A percentile compares a stretch with the other conserved stretches of the same genome.
Conservation (phyloP, 768 basidiomycete genomes). For the Xerocomus potaroensis region DNA sequence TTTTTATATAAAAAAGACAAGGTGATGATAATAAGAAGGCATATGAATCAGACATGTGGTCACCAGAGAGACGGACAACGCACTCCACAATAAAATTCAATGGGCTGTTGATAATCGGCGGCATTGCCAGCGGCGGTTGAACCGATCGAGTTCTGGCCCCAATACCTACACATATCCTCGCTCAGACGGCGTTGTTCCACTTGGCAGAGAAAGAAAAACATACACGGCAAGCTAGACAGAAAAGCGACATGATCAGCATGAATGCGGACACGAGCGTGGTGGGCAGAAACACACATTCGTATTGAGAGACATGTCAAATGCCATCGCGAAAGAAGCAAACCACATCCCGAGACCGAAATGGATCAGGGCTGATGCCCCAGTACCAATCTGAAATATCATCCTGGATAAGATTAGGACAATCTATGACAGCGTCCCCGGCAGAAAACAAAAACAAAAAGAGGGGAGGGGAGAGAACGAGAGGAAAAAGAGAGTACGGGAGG, state of each 20-base stretch:
- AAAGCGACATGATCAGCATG: not conserved
- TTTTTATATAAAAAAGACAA: not conserved
- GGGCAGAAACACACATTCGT: slow-evolving; percentile 19
- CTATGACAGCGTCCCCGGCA: not conserved
- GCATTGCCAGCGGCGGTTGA: slow-evolving; percentile 22
- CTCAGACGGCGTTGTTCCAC: not conserved
- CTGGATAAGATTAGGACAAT: not conserved
- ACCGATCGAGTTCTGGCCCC: slow-evolving; percentile 37
- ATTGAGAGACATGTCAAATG: slow-evolving; percentile 24
- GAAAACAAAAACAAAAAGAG: not conserved
- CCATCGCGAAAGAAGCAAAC: slow-evolving; percentile 13
- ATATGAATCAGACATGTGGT: not conserved
- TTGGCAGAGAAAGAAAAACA: not conserved
- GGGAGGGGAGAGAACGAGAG: not conserved
- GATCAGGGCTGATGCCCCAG: slow-evolving; percentile 5
- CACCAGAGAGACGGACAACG: slow-evolving; percentile 6
- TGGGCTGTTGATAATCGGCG: slow-evolving; percentile 28
- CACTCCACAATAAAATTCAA: slow-evolving; percentile 33
- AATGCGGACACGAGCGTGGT: not conserved
- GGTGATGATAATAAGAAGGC: too few species aligned
- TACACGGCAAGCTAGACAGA: slow-evolving; percentile 24
- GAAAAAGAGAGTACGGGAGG: not conserved
- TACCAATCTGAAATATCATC: slow-evolving; percentile 8
- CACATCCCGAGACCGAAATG: slow-evolving; percentile 12
- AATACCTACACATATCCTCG: slow-evolving; percentile 22